Percentiles rank a stretch among this genome's conserved stretches.
Conservation (phyloP, 1,284 basidiomycete species). For the Malassezia cuniculi region DNA sequence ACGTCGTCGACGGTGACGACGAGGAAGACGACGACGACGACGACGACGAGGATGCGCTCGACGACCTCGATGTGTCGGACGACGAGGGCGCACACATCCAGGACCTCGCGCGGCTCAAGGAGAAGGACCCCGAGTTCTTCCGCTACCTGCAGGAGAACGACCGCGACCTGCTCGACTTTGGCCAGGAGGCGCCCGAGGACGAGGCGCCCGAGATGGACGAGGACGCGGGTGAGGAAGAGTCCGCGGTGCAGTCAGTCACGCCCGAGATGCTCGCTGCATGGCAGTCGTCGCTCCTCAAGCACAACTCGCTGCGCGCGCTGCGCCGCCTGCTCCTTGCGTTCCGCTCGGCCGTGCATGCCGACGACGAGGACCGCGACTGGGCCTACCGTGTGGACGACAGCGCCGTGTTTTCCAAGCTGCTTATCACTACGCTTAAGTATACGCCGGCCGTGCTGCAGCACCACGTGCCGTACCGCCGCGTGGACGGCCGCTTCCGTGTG, state of each 20-base stretch:
- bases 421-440: conserved; percentile 74
- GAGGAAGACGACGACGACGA: conserved; percentile 27
- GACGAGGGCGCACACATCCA: conserved; percentile 52
- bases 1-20: conserved; percentile 20
- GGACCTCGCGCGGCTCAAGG: conserved; percentile 76
- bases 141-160: conserved; percentile 96
- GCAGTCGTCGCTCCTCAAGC: conserved; percentile 81
- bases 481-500: conserved; percentile 47
- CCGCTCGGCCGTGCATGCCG: conserved; percentile 34
- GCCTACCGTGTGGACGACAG: conserved; percentile 33
- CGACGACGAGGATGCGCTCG: conserved; percentile 28
- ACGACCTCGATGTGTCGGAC: conserved; percentile 30
- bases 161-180: conserved; percentile 69
- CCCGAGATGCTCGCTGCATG: conserved; percentile 63
- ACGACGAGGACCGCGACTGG: conserved; percentile 20
- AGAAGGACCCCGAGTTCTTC: conserved; percentile 96
- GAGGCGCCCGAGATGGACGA: conserved; percentile 14
- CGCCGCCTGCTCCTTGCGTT: conserved; percentile 58
- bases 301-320: conserved; percentile 71
- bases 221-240: conserved; percentile 3
- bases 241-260: conserved; percentile 52
- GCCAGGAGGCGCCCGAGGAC: conserved; percentile 28
- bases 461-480: conserved; percentile 70
- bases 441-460: conserved; percentile 77
- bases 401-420: conserved; percentile 67